phyloP scores from a whole-genome alignment of 306 rosid species.

The Prosopis cineraria region DNA sequence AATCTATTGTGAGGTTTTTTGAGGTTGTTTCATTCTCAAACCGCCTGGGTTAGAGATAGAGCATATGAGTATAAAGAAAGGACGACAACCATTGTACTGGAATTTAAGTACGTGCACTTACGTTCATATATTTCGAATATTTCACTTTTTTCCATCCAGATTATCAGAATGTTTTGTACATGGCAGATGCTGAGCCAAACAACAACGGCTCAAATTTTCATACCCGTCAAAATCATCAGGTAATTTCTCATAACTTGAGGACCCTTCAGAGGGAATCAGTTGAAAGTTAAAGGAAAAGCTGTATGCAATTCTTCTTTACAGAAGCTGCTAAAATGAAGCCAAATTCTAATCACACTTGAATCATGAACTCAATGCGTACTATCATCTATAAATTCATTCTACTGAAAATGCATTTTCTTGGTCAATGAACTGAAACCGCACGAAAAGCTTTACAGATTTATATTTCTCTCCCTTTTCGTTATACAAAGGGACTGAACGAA shows the following conservation, averaged over 20 bases:
- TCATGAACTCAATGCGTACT: not conserved
- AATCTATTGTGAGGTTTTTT: slow-evolving; percentile 46
- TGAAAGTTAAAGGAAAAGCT: not conserved
- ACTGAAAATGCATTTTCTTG: not conserved
- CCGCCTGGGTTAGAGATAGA: slow-evolving; percentile 31
- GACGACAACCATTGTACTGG: not conserved
- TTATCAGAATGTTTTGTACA: slow-evolving; percentile 44
- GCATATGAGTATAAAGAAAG: not conserved
- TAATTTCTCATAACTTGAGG: slow-evolving; percentile 15
- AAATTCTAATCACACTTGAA: not conserved
- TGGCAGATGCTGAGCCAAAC: slow-evolving; percentile 56
- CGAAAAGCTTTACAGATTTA: slow-evolving; percentile 62
- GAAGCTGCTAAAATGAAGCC: slow-evolving; percentile 3
- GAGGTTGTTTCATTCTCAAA: slow-evolving; percentile 34
- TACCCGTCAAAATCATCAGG: slow-evolving; percentile 51
- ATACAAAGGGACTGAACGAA: slow-evolving; percentile 72
- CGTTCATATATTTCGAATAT: not conserved
- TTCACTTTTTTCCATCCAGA: not conserved
- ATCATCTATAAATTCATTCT: slow-evolving; percentile 28
- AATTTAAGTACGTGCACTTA: not conserved
- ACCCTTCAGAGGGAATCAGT: not conserved
- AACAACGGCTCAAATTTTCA: slow-evolving; percentile 40
- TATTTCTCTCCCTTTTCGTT: slow-evolving; percentile 65
- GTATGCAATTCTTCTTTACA: not conserved
- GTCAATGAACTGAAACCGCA: slow-evolving; percentile 48